Evolutionary conservation across 2,329 filamentous ascomycete genomes (phyloP).

Genomic region (Xylariomycetidae sp.): DNA sequence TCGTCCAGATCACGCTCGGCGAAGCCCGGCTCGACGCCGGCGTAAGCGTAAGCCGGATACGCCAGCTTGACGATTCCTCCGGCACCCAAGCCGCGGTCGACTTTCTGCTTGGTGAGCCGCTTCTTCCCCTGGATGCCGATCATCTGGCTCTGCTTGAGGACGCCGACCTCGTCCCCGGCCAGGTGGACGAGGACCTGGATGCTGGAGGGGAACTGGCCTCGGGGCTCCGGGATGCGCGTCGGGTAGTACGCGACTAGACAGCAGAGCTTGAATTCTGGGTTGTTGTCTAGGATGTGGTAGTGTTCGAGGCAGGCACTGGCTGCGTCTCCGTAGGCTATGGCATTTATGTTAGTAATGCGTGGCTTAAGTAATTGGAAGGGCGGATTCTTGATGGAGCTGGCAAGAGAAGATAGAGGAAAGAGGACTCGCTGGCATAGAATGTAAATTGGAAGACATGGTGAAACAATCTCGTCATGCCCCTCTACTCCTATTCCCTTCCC

Average conservation of each 20-base stretch:
- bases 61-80: slow-evolving; percentile 32
- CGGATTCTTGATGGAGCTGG: no score
- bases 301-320: slow-evolving; percentile 39
- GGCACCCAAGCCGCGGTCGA: slow-evolving; percentile 32
- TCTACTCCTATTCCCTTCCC: no score
- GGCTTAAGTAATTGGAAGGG: no score
- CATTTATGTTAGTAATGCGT: no score
- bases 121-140: slow-evolving; percentile 41
- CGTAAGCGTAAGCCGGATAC: slow-evolving; percentile 37
- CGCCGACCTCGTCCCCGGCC: slow-evolving; percentile 33
- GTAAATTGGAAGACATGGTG: no score
- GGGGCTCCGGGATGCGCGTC: slow-evolving; percentile 37
- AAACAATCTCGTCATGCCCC: no score
- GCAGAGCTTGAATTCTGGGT: slow-evolving; percentile 37
- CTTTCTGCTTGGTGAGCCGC: slow-evolving; percentile 27
- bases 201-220: slow-evolving; percentile 34
- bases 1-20: slow-evolving; percentile 67
- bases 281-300: slow-evolving; percentile 40
- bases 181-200: slow-evolving; percentile 38
- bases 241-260: slow-evolving; percentile 43
- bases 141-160: slow-evolving; percentile 38
- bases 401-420: no score
- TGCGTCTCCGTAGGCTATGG: slow-evolving; percentile 41
- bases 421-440: no score
- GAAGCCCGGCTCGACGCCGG: slow-evolving; percentile 59